These are phyloP conservation scores for Fusarium sp. DNA, from an alignment of 2,329 filamentous ascomycete genomes.

Conservation along the genomic window DNA sequence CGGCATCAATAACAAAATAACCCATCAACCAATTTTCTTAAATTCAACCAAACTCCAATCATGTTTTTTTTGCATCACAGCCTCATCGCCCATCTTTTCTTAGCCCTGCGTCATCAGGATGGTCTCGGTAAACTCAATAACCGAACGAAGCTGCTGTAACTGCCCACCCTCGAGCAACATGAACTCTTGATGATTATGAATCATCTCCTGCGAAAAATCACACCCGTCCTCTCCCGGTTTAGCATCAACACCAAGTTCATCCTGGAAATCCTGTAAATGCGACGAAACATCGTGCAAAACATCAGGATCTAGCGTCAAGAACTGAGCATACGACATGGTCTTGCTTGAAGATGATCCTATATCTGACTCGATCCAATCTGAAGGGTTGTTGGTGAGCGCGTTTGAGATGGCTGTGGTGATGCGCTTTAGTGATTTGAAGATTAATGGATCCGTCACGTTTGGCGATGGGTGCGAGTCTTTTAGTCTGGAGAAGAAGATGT, in stretches of 20 bases:
- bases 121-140: slow-evolving; percentile 24
- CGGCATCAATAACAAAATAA: not conserved
- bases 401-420: slow-evolving; percentile 26
- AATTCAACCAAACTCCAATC: not conserved
- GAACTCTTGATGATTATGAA: slow-evolving; percentile 28
- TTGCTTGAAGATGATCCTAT: not conserved
- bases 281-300: slow-evolving; percentile 20
- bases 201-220: slow-evolving; percentile 4
- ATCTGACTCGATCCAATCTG: slow-evolving; percentile 40
- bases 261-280: slow-evolving; percentile 17
- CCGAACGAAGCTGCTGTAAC: slow-evolving; percentile 9
- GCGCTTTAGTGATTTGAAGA: not conserved
- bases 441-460: not conserved
- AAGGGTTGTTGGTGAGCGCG: slow-evolving; percentile 37
- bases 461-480: not conserved
- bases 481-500: slow-evolving; percentile 3
- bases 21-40: not conserved
- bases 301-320: slow-evolving; percentile 26
- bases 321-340: slow-evolving; percentile 29
- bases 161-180: slow-evolving; percentile 18
- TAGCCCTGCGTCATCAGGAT: slow-evolving; percentile 6
- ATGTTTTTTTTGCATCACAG: too few relatives aligned
- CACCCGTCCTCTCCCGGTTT: not conserved
- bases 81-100: not conserved
- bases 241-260: slow-evolving; percentile 19